Evolutionary conservation across 371 early-diverging fungal species (phyloP), one percentile per base, ranked within the genome.

Genomic region (Gilbertella persicaria): DNA sequence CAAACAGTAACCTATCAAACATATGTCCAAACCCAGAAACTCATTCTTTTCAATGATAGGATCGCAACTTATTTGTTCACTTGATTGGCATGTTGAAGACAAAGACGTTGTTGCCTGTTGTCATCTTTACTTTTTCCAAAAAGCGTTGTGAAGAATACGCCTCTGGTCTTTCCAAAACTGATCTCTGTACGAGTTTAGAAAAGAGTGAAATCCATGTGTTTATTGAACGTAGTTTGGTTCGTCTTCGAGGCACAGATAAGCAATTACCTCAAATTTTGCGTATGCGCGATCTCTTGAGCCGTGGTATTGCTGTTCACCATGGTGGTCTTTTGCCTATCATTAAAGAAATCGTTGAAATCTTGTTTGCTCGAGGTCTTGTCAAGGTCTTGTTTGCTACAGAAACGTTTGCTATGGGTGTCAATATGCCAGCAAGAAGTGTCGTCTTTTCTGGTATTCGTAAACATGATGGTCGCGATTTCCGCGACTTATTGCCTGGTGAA

Each of bases 241-340:
- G 92, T 23, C 67, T 98, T 23, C 90, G 89, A 52, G 92, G 87
- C 23, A 67, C 72, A 4, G 96, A 97, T 64, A 84, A 86, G 24
- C 78, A 85, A 39, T 75, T 99, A 28, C 99, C 99, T 2, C 99
- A 99, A 78, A 85, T 99, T 26, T 48, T 84, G 29, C 83, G 87
- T 24, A 90, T 97, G 81, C 76, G 87, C 13, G 92, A 94, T 20
- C 69, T 94, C 46, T 73, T 99, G 44, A 72, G 80, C 41, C 90
- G 94, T 50, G 99, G 99, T 38, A 94, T 99, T 53, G 99, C 95
- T 5, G 95, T 98, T 10, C 99, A 99, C 75, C 99, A 99, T 69
- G 86, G 95, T 52, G 98, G 98, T 35, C 81, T 99, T 30, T 84
- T 99, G 52, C 99, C 99, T 2, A 95, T 99, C 62, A 83, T 99